Conservation (phyloP, 2,329 filamentous ascomycete genomes). For the Aspergillus unguis region DNA sequence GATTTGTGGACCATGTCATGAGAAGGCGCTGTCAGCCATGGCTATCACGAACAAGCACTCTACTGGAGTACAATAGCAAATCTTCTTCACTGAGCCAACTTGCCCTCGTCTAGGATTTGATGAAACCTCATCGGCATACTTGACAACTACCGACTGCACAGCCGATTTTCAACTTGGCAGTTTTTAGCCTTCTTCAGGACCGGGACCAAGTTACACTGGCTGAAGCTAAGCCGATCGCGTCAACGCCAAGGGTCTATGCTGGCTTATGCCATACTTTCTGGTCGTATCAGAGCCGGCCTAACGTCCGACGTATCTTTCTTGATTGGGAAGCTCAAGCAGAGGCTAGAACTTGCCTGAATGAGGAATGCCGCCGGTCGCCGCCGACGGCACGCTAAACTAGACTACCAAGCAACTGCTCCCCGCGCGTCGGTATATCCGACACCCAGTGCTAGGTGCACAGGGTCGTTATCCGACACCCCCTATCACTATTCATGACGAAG, state of each 20-base stretch:
- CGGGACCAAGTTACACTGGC: neutral
- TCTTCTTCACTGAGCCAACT: neutral
- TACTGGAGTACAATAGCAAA: neutral
- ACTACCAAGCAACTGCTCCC: neutral
- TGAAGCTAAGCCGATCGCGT: neutral
- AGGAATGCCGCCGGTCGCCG: neutral
- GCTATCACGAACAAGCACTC: neutral
- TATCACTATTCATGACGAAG: neutral
- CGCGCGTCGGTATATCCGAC: neutral
- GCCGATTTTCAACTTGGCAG: neutral
- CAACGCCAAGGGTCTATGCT: no score
- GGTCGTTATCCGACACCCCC: neutral
- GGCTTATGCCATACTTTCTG: no score
- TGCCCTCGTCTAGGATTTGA: no score
- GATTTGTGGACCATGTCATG: slow-evolving; percentile 4
- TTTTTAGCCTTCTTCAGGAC: neutral
- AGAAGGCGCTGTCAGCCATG: neutral
- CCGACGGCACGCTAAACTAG: neutral
- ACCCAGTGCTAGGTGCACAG: neutral
- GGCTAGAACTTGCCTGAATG: slow-evolving; percentile 1
- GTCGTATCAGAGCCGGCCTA: neutral
- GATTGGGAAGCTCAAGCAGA: neutral
- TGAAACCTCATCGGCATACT: no score
- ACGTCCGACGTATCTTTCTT: neutral
- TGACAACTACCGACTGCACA: no score